Evolutionary conservation across 2,329 filamentous ascomycete species (phyloP), one percentile per base, ranked within the genome.

Genomic region (Calonectria hawksworthii): DNA sequence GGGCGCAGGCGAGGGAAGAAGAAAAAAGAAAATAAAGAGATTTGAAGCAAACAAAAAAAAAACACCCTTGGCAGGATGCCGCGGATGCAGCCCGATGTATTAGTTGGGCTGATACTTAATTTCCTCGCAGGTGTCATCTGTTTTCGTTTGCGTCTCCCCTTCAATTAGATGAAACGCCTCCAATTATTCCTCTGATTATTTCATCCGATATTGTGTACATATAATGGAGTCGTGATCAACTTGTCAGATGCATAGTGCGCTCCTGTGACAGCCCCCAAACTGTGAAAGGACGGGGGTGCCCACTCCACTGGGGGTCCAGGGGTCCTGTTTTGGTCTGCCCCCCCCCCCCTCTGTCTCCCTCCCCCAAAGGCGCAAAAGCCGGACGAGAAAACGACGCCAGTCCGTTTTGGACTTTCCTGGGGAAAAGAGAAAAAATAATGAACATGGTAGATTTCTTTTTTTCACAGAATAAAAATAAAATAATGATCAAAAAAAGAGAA

Each of bases 321-420:
- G 66, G 26, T 56, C 47, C 44, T 64, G 8, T 44, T 50, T 36
- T 64, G 47, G 16, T 32, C 65, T 36, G 50, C 41, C 61, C 47
- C 50, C 44, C 41, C 38, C 6, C 16, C 14, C 38, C 36, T 6
- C 14, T 16, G 13, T 38, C 36, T 38, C 36, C 7, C 18, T 3
- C 41, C 41, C 41, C 41, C 18, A 44, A 44, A 44, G 8, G 41
- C 41, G 3, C 41, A 44, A 70, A 34, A 28, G 28, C 32, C 32
- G n/a, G 65, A 74, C 73, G 77, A 80, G 79, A 77, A 74, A 78
- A 76, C 75, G 76, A 77, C 79, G 79, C 79, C 75, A 78, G 75
- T 77, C 79, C 77, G 73, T 70, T 79, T 78, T 68, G 73, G 74
- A 73, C 56, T 75, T 79, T 74, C 68, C 77, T 38, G 79, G 79